Evolutionary conservation across 306 rosid species (phyloP), one percentile per base, ranked within the genome.

Genomic region (Lotus japonicus): DNA sequence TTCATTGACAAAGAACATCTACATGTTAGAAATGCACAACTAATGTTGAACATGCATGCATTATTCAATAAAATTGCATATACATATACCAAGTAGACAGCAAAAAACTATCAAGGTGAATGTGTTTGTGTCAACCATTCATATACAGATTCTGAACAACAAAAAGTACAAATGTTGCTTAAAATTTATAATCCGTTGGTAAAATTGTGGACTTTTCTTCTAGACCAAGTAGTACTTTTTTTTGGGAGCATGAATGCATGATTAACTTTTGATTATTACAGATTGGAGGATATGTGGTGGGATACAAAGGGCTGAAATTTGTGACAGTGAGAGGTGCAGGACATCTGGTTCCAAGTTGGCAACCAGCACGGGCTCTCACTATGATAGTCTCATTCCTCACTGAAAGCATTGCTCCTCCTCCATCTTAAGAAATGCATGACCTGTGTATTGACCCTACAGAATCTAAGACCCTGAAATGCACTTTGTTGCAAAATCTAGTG

Each of bases 281-380:
- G 87, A 75, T 82, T 51, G 89, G 87, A 75, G 89, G 88, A 44
- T 80, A 87, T 76, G 86, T 79, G 7, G 78, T 62, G 44, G 72
- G 54, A 45, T 83, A 84, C 83, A 51, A 76, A 26, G 88, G 89
- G 39, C 2, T 84, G 58, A 68, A 80, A 64, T 73, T 87, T 52
- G 55, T 76, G 1, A 87, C 89, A 5, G 72, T 84, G 4, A 84
- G 86, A 61, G 89, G 83, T 64, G 88, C 94, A 3, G 89, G 89
- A 31, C 89, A 87, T 60, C 2, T 11, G 18, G 86, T 80, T 78
- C 89, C 92, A 13, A 87, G 88, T 55, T 84, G 82, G 80, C 86
- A 83, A 69, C 94, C 94, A 6, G 59, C 63, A 54, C 49, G 86
- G 16, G 86, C 89, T 13, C 72, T 83, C 7, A 79, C 77, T 43